Conservation (phyloP, 148 eudicot species). For the Selenicereus undatus region DNA sequence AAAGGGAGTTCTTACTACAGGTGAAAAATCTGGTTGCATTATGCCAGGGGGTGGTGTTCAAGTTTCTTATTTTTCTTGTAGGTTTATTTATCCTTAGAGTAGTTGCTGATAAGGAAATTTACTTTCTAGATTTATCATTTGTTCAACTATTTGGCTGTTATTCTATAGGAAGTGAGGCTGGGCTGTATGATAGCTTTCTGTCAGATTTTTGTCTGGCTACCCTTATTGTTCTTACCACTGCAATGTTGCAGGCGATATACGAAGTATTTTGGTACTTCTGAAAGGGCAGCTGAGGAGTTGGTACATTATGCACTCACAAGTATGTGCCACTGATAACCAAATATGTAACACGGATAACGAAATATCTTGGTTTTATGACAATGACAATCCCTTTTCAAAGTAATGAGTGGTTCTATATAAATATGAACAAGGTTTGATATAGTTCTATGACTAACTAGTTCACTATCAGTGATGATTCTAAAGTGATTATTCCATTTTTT, state of each 20-base stretch:
- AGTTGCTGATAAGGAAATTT: background rate
- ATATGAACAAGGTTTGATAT: background rate
- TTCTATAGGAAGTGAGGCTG: background rate
- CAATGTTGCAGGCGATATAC: constrained; percentile 75
- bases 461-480: background rate
- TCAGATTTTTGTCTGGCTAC: background rate
- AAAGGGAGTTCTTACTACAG: constrained; percentile 93
- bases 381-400: background rate
- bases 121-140: background rate
- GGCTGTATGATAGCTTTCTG: background rate
- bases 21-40: constrained; percentile 26
- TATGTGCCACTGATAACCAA: constrained; percentile 32
- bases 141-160: background rate
- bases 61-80: background rate
- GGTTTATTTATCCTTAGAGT: background rate
- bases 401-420: background rate
- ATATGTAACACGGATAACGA: background rate
- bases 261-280: constrained; percentile 84
- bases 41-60: background rate
- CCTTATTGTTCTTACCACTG: constrained; percentile 6
- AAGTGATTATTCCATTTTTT: constrained; percentile 3
- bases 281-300: constrained; percentile 73
- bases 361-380: background rate
- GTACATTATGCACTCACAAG: constrained; percentile 90
- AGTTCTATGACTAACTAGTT: background rate